Conservation (phyloP, 352 stramenopile genomes). For the Blastocystis sp. region DNA sequence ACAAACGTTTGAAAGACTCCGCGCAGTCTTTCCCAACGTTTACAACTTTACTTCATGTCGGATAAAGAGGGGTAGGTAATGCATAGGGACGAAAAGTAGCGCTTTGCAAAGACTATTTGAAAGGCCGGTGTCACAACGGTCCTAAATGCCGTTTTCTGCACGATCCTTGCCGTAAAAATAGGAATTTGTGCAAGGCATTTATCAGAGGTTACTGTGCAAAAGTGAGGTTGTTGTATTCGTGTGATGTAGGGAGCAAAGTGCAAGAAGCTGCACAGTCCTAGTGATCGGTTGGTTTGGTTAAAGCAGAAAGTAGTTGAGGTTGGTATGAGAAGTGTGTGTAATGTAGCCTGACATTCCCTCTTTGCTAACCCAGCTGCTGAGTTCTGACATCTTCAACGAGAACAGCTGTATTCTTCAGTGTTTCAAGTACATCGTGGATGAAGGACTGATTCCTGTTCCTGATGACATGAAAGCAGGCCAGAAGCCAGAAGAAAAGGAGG, state of each 20-base stretch:
- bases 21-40: no score
- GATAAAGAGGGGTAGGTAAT: background rate
- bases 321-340: background rate
- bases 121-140: constrained; percentile 3
- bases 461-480: background rate
- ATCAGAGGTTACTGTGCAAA: constrained; percentile 28
- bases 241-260: constrained; percentile 14
- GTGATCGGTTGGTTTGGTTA: constrained; percentile 38
- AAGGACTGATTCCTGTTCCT: constrained; percentile 47
- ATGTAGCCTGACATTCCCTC: constrained; percentile 9
- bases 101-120: constrained; percentile 48
- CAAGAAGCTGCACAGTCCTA: constrained; percentile 51
- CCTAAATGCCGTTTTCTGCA: constrained; percentile 32
- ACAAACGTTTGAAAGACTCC: background rate
- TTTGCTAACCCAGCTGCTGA: constrained; percentile 20
- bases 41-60: background rate
- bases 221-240: background rate
- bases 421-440: constrained; percentile 54
- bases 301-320: constrained; percentile 52
- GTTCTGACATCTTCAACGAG: constrained; percentile 28
- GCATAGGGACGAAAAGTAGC: background rate
- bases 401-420: constrained; percentile 60
- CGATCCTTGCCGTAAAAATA: constrained; percentile 52
- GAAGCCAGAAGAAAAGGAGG: background rate
- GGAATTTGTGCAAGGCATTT: constrained; percentile 37